Base-by-base conservation (phyloP, 2,329 filamentous ascomycete genomes). In the Sporothrix luriei region DNA sequence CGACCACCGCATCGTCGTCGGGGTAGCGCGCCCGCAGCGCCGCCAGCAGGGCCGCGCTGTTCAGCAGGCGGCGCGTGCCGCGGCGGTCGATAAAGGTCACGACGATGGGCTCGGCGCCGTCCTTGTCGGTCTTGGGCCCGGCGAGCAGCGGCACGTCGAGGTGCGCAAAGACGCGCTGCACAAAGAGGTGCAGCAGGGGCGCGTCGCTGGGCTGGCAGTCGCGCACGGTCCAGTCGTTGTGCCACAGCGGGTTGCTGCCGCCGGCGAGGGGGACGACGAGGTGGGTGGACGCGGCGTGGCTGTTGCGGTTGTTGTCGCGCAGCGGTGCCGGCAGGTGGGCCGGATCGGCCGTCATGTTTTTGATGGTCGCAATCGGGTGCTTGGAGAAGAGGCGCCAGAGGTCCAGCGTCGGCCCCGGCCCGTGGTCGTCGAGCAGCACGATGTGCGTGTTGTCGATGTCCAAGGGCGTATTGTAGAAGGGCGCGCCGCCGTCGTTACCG, bases 171-270 rank as follows among this genome's bases (percentile, higher is more conserved):
- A 79, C 75, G 38, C 78, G 77, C 24, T 71, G 70, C 9, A 75
- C 74, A 62, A 81, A 80, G 1, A 76, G 76, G n/a, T 69, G 40
- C 16, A 80, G 72, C 10, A 79, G 73, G 16, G 75, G 72, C 1
- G 77, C 76, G 10, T 75, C 70, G 9, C 59, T 9, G 2, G 57
- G 38, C 16, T 14, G 21, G 71, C 80, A 82, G 51, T 75, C 70
- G 19, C 75, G 73, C 11, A 75, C 70, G 5, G 75, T 74, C 77
- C 78, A 81, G 71, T 82, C 79, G 21, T 77, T 79, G 69, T 80
- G 76, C 81, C 81, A 83, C 21, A 82, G 74, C 2, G 81, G 80
- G 71, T 80, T 82, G 73, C 77, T 79, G 40, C 75, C 78, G 57
- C 81, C 81, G 4, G 81, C 73, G 3, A 82, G 73, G 1, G 81